Evolutionary conservation across 768 basidiomycete species (phyloP).

Genomic region (Sutorius australiensis): DNA sequence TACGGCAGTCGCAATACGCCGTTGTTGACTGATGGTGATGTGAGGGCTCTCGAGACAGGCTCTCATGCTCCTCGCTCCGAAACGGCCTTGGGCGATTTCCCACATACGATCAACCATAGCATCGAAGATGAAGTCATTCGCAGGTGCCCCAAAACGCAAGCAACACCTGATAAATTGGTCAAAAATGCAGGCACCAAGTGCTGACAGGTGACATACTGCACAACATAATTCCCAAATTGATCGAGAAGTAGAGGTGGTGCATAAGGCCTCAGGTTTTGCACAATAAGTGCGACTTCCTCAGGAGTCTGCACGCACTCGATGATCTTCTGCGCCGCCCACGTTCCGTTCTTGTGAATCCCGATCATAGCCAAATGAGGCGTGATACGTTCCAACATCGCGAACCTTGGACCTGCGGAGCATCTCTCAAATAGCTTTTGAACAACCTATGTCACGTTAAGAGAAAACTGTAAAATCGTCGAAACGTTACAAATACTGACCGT

Average conservation of each 20-base stretch:
- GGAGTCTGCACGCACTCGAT: constrained; percentile 90
- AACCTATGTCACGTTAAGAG: constrained; percentile 46
- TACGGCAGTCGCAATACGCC: constrained; percentile 90
- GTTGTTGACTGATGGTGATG: constrained; percentile 85
- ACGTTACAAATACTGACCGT: constrained; percentile 42
- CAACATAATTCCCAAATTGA: constrained; percentile 91
- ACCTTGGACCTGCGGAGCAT: constrained; percentile 70
- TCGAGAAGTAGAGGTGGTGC: constrained; percentile 91
- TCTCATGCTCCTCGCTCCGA: constrained; percentile 96
- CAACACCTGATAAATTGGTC: constrained; percentile 59
- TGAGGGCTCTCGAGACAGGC: constrained; percentile 92
- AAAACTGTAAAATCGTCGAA: background rate
- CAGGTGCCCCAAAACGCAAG: constrained; percentile 84
- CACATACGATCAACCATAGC: constrained; percentile 97
- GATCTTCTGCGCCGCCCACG: constrained; percentile 99
- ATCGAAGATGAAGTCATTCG: constrained; percentile 95
- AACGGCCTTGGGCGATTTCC: constrained; percentile 97
- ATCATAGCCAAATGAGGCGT: constrained; percentile 94
- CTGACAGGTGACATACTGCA: constrained; percentile 58
- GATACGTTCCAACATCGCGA: constrained; percentile 92
- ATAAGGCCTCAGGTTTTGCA: constrained; percentile 85
- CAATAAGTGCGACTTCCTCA: constrained; percentile 82
- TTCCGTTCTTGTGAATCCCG: constrained; percentile 99
- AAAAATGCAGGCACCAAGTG: background rate
- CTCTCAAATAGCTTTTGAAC: constrained; percentile 97